A percentile compares a stretch with the other conserved stretches of the same genome.
Evolutionary conservation across 169 alveolate genomes (phyloP).

Genomic region (Eimeria necatrix): DNA sequence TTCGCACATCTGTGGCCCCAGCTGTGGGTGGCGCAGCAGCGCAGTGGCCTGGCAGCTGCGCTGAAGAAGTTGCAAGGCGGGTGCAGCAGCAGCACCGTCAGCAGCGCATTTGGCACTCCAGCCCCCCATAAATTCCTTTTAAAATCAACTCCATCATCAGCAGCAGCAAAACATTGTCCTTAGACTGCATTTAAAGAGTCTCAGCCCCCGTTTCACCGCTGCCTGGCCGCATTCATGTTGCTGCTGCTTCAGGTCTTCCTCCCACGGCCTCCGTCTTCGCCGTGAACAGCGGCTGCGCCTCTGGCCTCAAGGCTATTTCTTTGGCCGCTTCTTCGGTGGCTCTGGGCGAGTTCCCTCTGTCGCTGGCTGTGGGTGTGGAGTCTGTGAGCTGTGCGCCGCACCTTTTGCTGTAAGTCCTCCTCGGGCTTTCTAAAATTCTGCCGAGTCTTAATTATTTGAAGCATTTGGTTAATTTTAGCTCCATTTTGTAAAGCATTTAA

Average conservation of each 20-base stretch:
- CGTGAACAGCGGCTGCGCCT: conserved; percentile 86
- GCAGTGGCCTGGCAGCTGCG: too few relatives aligned
- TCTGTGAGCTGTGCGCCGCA: conserved; percentile 84
- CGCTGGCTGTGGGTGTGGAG: conserved; percentile 89
- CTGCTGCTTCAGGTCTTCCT: conserved; percentile 74
- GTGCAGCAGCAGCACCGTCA: not conserved
- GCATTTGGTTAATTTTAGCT: conserved; percentile 26
- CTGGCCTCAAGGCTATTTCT: conserved; percentile 87
- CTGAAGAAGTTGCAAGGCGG: not conserved
- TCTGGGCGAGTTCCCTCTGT: conserved; percentile 80
- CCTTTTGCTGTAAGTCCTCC: conserved; percentile 51
- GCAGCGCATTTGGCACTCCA: not conserved
- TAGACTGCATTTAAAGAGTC: too few relatives aligned
- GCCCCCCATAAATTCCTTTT: too few relatives aligned
- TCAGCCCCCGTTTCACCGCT: too few relatives aligned
- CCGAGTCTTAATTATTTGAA: too few relatives aligned
- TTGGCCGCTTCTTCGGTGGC: conserved; percentile 84
- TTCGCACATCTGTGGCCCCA: too few relatives aligned
- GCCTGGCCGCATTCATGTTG: too few relatives aligned
- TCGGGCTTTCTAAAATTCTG: too few relatives aligned
- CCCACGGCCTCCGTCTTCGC: conserved; percentile 65
- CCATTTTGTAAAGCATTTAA: not conserved
- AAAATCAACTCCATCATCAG: too few relatives aligned
- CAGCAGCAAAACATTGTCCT: too few relatives aligned
- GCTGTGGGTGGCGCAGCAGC: too few relatives aligned